phyloP scores from a whole-genome alignment of 164 flowering plant species.

The Kalanchoe fedtschenkoi region DNA sequence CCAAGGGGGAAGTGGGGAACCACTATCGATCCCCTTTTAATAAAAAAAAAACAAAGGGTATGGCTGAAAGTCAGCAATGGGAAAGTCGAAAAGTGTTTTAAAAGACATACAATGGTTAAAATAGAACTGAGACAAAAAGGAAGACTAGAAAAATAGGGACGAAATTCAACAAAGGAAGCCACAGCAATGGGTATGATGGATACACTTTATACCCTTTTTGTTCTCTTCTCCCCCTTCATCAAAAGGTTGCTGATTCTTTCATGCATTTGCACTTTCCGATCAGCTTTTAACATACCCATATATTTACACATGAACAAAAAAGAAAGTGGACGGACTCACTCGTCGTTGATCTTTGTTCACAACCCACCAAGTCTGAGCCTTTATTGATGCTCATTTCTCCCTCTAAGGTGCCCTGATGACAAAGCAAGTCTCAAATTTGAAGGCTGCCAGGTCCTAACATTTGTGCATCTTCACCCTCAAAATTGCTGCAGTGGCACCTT shows the following conservation, averaged over 20 bases:
- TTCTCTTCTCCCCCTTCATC: background rate
- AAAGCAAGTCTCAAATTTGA: background rate
- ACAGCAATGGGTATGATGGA: conserved; percentile 1
- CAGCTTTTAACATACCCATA: background rate
- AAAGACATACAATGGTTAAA: background rate
- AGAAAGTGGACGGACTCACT: background rate
- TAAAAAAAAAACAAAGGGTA: background rate
- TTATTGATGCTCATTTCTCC: background rate
- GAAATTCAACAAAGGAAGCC: background rate
- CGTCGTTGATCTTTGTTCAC: background rate
- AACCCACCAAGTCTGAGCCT: background rate
- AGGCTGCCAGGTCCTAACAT: background rate
- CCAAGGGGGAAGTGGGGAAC: too few species aligned
- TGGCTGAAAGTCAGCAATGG: background rate
- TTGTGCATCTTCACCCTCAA: background rate
- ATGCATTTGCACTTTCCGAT: background rate
- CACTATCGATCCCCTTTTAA: too few species aligned
- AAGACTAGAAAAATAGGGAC: background rate
- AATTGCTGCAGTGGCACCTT: background rate
- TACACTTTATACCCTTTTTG: conserved; percentile 4
- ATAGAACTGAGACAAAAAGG: background rate
- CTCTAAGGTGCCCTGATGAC: background rate
- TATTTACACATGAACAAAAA: background rate
- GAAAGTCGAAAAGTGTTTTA: background rate
- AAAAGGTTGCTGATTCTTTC: background rate